Base-by-base conservation (phyloP, 2,329 filamentous ascomycete genomes). In the Dothiorella sarmentorum region DNA sequence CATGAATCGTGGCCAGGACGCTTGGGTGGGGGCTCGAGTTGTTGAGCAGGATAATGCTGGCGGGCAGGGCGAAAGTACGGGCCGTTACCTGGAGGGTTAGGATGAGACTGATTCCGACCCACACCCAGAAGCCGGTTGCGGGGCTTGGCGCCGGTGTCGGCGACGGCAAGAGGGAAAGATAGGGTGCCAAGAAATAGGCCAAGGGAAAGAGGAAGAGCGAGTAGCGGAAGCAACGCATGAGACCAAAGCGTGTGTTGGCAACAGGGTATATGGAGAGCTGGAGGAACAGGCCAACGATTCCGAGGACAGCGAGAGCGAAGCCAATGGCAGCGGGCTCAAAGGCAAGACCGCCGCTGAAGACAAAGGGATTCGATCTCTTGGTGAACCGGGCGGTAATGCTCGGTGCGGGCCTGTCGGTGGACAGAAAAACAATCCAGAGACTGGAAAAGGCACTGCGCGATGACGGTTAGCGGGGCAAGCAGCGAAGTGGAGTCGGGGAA, bases 241-340 rank as follows among this genome's bases (percentile, higher is more conserved):
- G 88, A 31, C 89, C 90, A 1, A 90, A 80, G 2, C 81, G 81
- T 2, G 79, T 76, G 45, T 89, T 89, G 17, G 91, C 74, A 27
- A 75, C 73, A 1, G 89, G 89, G 68, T 92, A 93, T 9, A 90
- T 74, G 51, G 88, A 78, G 20, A 90, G 80, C 68, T 90, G 88
- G 44, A 94, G 77, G 0, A 79, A 75, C 35, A 94, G 87, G n/a
- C 90, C 90, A 42, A 93, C 85, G 49, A 83, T 73, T 7, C 90
- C 90, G 15, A 94, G 81, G 53, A 89, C 85, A 2, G 89, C 85
- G 76, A 92, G 91, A 4, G 88, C 88, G 42, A 89, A 75, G n/a
- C 90, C 90, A 29, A 94, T 87, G 2, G 83, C 82, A 1, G 82
- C 80, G 0, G 89, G 85, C 0, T 83, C 82, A 55, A 94, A 80